Evolutionary conservation across 2,329 filamentous ascomycete species (phyloP), one percentile per base, ranked within the genome.

Genomic region (Neofusicoccum kwambonambiense): DNA sequence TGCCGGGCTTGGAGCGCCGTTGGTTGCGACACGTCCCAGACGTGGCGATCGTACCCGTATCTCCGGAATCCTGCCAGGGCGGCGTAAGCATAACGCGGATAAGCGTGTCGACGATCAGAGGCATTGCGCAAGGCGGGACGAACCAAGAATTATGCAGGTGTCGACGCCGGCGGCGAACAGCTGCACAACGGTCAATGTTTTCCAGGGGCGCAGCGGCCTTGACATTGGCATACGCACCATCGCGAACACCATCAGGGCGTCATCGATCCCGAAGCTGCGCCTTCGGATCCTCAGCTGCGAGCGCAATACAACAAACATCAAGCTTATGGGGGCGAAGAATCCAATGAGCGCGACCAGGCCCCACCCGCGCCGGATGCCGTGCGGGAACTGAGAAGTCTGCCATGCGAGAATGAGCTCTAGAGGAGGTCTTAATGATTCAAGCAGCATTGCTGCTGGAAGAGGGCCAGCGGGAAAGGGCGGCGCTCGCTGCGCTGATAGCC

Each of bases 11-110:
- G 42, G 9, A 65, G 34, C 12, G 52, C 63, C 22, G 52, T 27
- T 13, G 45, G 42, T n/a, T 37, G 52, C 8, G 52, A 42, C 11
- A 65, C 6, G 37, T 65, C 63, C 63, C 63, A 65, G 17, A 34
- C 47, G n/a, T 65, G 63, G 17, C 63, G 54, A 12, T 65, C 63
- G 35, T 60, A 65, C 2, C 63, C 63, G 27, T 60, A 61, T 15
- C 31, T 39, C 8, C 35, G 54, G 27, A 58, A 45, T 9, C 15
- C 49, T 56, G 15, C 2, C 11, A 8, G 12, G 27, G 12, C 34
- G 19, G 11, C 5, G 35, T 63, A 12, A 62, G 58, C 27, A 22
- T 27, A 35, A 17, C 22, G 9, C 1, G 11, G 54, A 17, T 19
- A 39, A 37, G 62, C 15, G 22, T 22, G 3, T 22, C 22, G 22